These are phyloP conservation scores for Protomyces inundatus DNA, from an alignment of 1,139 yeast species.

Conservation along the genomic window DNA sequence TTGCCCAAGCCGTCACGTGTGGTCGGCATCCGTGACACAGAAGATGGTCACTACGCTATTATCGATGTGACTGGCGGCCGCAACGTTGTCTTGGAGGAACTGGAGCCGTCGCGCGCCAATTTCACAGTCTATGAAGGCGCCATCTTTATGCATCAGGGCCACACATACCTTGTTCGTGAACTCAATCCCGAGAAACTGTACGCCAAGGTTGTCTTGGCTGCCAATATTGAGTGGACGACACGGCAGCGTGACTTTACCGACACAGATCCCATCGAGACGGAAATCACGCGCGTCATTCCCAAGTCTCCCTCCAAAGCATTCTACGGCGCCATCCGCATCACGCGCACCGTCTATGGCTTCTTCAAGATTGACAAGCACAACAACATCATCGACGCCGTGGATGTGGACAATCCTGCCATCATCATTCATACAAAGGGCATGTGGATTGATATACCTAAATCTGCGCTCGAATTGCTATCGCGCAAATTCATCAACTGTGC, in stretches of 20 bases:
- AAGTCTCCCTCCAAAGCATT: constrained; percentile 38
- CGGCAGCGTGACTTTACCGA: constrained; percentile 87
- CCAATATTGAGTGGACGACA: constrained; percentile 86
- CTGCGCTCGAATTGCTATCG: constrained; percentile 55
- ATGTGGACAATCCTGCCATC: constrained; percentile 84
- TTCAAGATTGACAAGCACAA: constrained; percentile 74
- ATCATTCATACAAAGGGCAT: constrained; percentile 66
- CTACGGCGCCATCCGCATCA: constrained; percentile 67
- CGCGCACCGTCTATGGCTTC: constrained; percentile 81
- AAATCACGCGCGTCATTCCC: constrained; percentile 42
- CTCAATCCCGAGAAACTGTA: constrained; percentile 67
- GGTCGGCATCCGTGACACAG: constrained; percentile 70
- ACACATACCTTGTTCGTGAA: constrained; percentile 77
- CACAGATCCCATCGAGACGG: constrained; percentile 77
- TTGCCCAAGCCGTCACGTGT: constrained; percentile 74
- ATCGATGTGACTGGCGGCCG: constrained; percentile 76
- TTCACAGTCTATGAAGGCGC: constrained; percentile 95
- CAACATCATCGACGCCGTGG: constrained; percentile 83
- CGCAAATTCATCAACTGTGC: constrained; percentile 62
- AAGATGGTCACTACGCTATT: constrained; percentile 74
- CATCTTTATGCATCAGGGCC: constrained; percentile 87
- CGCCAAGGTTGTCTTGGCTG: constrained; percentile 77
- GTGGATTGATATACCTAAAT: constrained; percentile 79
- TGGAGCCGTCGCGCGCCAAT: constrained; percentile 84
- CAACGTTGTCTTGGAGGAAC: constrained; percentile 74